Percentiles rank a stretch among this genome's conserved stretches.
These are phyloP conservation scores for Tephrocybe sp. DNA, from an alignment of 768 basidiomycete species.

Conservation along the genomic window DNA sequence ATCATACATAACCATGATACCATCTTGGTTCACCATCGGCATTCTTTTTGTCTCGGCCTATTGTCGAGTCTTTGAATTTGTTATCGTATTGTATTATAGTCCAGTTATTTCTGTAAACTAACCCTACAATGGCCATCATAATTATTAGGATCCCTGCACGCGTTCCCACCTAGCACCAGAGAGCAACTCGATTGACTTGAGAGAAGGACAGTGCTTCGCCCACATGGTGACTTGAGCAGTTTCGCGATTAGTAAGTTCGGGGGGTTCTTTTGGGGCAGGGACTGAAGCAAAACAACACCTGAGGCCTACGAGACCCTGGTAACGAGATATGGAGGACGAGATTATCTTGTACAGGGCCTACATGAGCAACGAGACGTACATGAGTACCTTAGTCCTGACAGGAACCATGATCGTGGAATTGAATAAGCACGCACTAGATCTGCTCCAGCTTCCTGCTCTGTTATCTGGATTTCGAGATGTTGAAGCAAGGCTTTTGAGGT, in stretches of 20 bases:
- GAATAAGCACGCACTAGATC: conserved; percentile 33
- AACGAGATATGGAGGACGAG: conserved; percentile 38
- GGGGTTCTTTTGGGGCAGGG: background rate
- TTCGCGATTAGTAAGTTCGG: conserved; percentile 14
- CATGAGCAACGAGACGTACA: background rate
- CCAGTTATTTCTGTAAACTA: too few species aligned
- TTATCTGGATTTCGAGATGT: conserved; percentile 31
- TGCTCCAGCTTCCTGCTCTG: conserved; percentile 21
- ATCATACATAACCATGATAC: too few species aligned
- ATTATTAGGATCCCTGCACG: background rate
- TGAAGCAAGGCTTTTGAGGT: conserved; percentile 19
- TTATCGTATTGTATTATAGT: background rate
- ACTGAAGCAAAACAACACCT: conserved; percentile 20
- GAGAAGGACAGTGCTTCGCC: conserved; percentile 25
- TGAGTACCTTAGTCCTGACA: background rate
- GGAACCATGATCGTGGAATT: background rate
- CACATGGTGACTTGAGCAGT: conserved; percentile 21
- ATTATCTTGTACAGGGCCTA: conserved; percentile 41
- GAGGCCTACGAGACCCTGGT: conserved; percentile 33
- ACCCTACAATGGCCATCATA: background rate
- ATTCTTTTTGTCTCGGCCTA: background rate
- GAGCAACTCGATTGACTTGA: conserved; percentile 25
- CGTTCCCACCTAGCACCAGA: conserved; percentile 27
- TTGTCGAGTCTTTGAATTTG: too few species aligned
- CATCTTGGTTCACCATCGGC: background rate